A percentile compares a stretch with the other conserved stretches of the same genome.
Conservation (phyloP, 2,329 filamentous ascomycete species). For the Epichloe hybrida region DNA sequence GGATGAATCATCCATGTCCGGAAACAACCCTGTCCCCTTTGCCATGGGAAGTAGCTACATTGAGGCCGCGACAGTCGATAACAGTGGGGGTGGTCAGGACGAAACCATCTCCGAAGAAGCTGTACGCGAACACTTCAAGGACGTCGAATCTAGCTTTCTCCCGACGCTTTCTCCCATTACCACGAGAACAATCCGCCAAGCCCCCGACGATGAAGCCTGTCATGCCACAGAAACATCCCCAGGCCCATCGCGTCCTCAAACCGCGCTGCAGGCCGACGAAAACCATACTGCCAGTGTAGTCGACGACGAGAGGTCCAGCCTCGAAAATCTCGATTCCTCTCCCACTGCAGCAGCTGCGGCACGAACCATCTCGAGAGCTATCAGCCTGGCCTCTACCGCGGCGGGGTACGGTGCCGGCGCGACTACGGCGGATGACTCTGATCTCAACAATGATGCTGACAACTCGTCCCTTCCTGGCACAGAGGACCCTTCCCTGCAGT, state of each 20-base stretch:
- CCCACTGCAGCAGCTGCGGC: constrained; percentile 42
- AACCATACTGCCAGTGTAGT: constrained; percentile 17
- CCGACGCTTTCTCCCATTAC: constrained; percentile 43
- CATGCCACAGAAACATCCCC: constrained; percentile 42
- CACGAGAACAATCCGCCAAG: constrained; percentile 24
- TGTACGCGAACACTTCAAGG: constrained; percentile 43
- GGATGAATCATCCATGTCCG: constrained; percentile 4
- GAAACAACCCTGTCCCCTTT: background rate
- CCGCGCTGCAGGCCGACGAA: constrained; percentile 3
- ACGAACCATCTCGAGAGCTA: constrained; percentile 37
- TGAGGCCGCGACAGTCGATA: constrained; percentile 25
- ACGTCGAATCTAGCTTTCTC: constrained; percentile 54
- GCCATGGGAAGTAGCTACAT: constrained; percentile 27
- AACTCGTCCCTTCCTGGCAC: constrained; percentile 16
- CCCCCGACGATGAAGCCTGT: constrained; percentile 28
- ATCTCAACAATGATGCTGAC: constrained; percentile 14
- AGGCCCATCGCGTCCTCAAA: constrained; percentile 18
- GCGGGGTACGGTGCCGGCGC: constrained; percentile 1
- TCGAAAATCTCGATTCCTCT: constrained; percentile 43
- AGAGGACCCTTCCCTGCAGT: constrained; percentile 17
- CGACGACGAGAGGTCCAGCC: constrained; percentile 34
- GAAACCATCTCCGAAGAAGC: constrained; percentile 40
- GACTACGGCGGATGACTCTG: constrained; percentile 9
- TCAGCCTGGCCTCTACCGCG: constrained; percentile 30
- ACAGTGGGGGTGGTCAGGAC: constrained; percentile 17